A percentile compares a stretch with the other conserved stretches of the same genome.
These are phyloP conservation scores for Nemania sp. DNA, from an alignment of 2,329 filamentous ascomycete genomes.

Conservation along the genomic window DNA sequence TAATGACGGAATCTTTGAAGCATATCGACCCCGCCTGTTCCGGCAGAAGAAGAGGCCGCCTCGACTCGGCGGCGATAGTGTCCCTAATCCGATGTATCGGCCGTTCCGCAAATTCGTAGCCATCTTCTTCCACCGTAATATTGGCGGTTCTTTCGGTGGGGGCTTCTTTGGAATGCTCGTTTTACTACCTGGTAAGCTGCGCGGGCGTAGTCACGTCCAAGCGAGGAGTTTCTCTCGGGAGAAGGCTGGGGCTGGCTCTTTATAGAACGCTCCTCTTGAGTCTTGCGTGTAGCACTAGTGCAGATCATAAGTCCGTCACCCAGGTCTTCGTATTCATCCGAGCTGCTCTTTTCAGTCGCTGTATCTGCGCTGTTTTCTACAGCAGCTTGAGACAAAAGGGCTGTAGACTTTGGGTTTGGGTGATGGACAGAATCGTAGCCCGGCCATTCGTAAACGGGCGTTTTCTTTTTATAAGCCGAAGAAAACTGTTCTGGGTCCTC, in stretches of 20 bases:
- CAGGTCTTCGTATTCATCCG: not conserved
- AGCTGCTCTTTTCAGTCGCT: too few species aligned
- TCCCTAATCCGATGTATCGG: not conserved
- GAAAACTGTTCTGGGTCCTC: conserved; percentile 22
- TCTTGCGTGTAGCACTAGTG: too few species aligned
- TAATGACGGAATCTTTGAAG: not conserved
- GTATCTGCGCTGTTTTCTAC: too few species aligned
- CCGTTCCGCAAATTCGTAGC: not conserved
- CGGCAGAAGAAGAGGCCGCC: too few species aligned
- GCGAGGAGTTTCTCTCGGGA: too few species aligned
- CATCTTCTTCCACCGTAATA: not conserved
- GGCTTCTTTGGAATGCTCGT: too few species aligned
- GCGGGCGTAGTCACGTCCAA: not conserved
- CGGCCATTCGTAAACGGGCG: conserved; percentile 27
- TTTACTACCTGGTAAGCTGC: not conserved
- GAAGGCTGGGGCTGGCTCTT: not conserved
- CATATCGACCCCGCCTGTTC: too few species aligned
- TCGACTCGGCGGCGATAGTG: too few species aligned
- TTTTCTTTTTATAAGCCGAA: conserved; percentile 32
- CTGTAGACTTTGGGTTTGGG: not conserved
- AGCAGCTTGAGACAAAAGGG: not conserved
- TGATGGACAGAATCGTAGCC: not conserved
- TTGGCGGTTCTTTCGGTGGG: too few species aligned
- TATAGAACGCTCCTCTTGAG: not conserved
- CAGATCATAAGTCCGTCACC: conserved; percentile 3